Evolutionary conservation across 2,329 filamentous ascomycete genomes (phyloP), one percentile per base, ranked within the genome.

Genomic region (Phialophora chinensis): DNA sequence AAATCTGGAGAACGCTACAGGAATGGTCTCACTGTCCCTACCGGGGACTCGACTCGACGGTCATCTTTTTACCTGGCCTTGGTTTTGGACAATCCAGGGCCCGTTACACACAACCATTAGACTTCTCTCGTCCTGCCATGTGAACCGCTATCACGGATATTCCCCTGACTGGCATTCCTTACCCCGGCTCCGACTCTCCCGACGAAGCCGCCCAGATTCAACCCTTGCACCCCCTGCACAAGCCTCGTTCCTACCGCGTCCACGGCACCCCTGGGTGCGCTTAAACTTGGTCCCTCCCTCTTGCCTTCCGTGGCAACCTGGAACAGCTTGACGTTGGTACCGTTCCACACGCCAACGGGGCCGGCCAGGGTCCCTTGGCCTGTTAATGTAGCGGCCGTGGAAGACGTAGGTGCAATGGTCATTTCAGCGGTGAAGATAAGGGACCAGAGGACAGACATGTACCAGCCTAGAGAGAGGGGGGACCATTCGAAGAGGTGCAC

Each of bases 401-500:
- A 65, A 14, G 72, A 71, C 5, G 70, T 63, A 3, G 70, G 70
- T 7, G 68, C 67, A 31, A 94, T 87, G 65, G 93, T 88, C 88
- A 97, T 92, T 80, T 99, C 95, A 73, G 89, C 90, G 31, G 91
- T 89, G 77, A 97, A 98, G 61, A 97, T 88, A 73, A 97, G 91
- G 17, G 92, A 90, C 95, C 95, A 99, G 10, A 99, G 84, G 12
- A 98, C 83, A 4, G 92, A 94, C 78, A 97, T 92, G 77, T 98
- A 97, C 95, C 95, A 98, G 57, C 93, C 94, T 59, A 98, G 84
- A 0, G 92, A 91, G 38, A 97, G 83, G 0, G 91, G 89, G 2
- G 93, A 94, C 94, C 94, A 98, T 79, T 97, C 92, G 74, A 98
- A 98, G 14, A 92, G 90, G 75, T 97, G 93, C 17, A 95, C 90